Conservation (phyloP, 2,329 filamentous ascomycete species). For the Diaporthe citrichinensis region DNA sequence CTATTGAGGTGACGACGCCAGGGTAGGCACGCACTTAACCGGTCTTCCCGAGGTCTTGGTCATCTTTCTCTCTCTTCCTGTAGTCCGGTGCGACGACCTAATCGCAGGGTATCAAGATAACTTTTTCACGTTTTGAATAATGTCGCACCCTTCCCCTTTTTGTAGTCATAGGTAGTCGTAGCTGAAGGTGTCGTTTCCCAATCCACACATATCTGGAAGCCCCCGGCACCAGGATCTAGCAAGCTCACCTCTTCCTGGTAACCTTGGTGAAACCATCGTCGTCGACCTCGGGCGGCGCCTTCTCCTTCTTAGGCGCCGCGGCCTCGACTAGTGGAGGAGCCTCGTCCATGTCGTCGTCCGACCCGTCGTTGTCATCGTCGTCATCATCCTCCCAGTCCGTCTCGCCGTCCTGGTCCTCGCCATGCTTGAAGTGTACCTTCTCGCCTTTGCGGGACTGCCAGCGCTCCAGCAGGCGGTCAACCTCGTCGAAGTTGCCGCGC, state of each 20-base stretch:
- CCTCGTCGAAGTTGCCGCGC: slow-evolving; percentile 75
- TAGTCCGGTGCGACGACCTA: slow-evolving; percentile 16
- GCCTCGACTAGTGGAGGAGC: slow-evolving; percentile 71
- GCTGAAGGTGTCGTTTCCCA: background rate
- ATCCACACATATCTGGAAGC: background rate
- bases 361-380: slow-evolving; percentile 67
- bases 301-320: slow-evolving; percentile 67
- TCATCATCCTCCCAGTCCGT: slow-evolving; percentile 72
- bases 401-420: slow-evolving; percentile 69
- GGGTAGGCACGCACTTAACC: slow-evolving; percentile 1
- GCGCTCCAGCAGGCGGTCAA: slow-evolving; percentile 73
- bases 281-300: slow-evolving; percentile 78
- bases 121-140: slow-evolving; percentile 9
- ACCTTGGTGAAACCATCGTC: slow-evolving; percentile 88
- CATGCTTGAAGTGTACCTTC: slow-evolving; percentile 70
- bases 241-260: slow-evolving; percentile 74
- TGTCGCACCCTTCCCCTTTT: background rate
- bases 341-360: slow-evolving; percentile 75
- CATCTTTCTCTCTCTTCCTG: slow-evolving; percentile 9
- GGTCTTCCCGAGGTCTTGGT: slow-evolving; percentile 6
- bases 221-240: no score
- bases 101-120: slow-evolving; percentile 35
- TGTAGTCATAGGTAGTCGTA: background rate
- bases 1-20: slow-evolving; percentile 26
- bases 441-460: slow-evolving; percentile 74